These are phyloP conservation scores for Kitagawia praeruptora DNA, from an alignment of 129 eudicot species.

Conservation along the genomic window DNA sequence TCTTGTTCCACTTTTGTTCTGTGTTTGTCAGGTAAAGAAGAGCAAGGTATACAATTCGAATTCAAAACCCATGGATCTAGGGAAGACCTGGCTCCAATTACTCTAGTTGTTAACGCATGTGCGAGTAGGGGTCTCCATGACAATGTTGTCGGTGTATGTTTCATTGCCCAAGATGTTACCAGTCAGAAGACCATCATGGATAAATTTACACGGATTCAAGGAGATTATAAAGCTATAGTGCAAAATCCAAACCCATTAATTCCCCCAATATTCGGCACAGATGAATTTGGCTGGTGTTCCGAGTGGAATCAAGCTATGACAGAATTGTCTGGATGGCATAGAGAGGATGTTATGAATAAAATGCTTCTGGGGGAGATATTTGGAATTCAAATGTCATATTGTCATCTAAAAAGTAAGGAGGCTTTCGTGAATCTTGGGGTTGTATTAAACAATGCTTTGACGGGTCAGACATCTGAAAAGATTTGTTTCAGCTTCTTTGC, in stretches of 20 bases:
- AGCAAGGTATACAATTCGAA: conserved; percentile 69
- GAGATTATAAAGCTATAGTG: conserved; percentile 82
- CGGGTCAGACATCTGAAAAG: conserved; percentile 68
- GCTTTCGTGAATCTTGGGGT: conserved; percentile 69
- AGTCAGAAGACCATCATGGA: conserved; percentile 77
- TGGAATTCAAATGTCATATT: conserved; percentile 61
- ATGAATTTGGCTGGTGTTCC: conserved; percentile 96
- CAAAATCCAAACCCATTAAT: conserved; percentile 90
- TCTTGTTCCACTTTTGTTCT: background rate
- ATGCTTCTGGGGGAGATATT: conserved; percentile 95
- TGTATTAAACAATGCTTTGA: conserved; percentile 67
- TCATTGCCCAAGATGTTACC: conserved; percentile 84
- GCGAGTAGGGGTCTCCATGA: conserved; percentile 60
- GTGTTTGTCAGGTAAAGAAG: conserved; percentile 62
- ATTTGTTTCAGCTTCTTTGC: conserved; percentile 63
- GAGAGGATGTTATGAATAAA: conserved; percentile 70
- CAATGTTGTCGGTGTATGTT: conserved; percentile 79
- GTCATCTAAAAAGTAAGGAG: conserved; percentile 71
- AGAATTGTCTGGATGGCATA: conserved; percentile 51
- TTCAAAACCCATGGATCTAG: conserved; percentile 56
- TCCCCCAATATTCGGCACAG: conserved; percentile 97
- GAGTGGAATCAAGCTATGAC: conserved; percentile 98
- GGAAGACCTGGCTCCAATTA: conserved; percentile 47
- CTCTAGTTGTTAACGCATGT: conserved; percentile 76
- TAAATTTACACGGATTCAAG: conserved; percentile 81